Base-by-base conservation (phyloP, 108 stramenopile species). In the Fistulifera pelliculosa region DNA sequence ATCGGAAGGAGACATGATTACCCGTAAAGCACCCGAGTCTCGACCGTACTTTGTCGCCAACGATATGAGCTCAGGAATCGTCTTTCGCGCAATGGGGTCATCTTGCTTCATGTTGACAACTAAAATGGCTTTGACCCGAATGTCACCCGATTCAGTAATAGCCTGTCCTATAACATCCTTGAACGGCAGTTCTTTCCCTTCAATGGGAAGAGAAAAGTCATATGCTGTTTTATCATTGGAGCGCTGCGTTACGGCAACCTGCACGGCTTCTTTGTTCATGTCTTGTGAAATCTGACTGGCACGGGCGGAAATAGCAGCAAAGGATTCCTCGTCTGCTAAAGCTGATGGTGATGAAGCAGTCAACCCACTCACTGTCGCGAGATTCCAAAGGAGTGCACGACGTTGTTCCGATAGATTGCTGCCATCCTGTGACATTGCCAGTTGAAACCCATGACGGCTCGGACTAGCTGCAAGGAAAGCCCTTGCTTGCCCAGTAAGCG, bases 91-190 rank as follows among this genome's bases (percentile, higher is more conserved):
- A 22, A 86, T 64, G n/a, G 83, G 83, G 63, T 92, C 90, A 70
- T 92, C 90, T 62, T 92, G 84, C 55, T 92, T 92, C 35, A 92
- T 85, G 54, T 92, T 92, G 27, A 85, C 81, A 14, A 92, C 81
- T 40, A 92, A 62, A 49, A 92, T 75, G 10, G 81, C 86, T 71
- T 88, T 88, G 56, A 83, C 75, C n/a, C 49, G 61, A 18, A 56
- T 50, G 26, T 62, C 31, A 16, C 75, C 75, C 13, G 70, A 69
- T 17, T 54, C 61, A 15, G 61, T 49, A 48, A 68, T 60, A n/a
- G 71, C 60, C 60, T 84, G 85, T 1, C 63, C 63, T 10, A 92
- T 52, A 27, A 87, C 43, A 44, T 87, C 83, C 17, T 48, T 28
- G 31, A 92, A 61, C 4, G 62, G 40, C 2, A 60, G 38, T 1